A percentile compares a stretch with the other conserved stretches of the same genome.
phyloP scores from a whole-genome alignment of 2,329 filamentous ascomycete genomes.

The Metarhizium guizhouense region DNA sequence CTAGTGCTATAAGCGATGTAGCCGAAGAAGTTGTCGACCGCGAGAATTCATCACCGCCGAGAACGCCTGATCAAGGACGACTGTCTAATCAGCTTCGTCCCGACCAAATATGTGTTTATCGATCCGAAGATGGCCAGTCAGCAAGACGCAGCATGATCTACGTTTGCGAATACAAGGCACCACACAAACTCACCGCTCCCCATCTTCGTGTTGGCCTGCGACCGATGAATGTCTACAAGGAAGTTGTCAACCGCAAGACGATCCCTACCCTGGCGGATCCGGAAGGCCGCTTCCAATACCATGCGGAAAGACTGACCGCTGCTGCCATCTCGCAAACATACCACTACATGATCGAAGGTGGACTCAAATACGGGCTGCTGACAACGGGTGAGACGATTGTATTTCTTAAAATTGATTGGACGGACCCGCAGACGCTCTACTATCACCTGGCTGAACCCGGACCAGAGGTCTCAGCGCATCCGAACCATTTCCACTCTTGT shows the following conservation, averaged over 20 bases:
- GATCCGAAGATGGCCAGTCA: slow-evolving; percentile 7
- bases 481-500: too few relatives aligned
- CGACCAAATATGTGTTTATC: slow-evolving; percentile 21
- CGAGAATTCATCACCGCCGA: too few relatives aligned
- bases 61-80: too few relatives aligned
- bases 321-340: too few relatives aligned
- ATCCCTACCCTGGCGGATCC: slow-evolving; percentile 15
- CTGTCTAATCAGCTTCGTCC: slow-evolving; percentile 17
- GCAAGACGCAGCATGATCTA: slow-evolving; percentile 15
- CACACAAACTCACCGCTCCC: slow-evolving; percentile 33
- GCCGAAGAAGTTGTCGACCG: background rate
- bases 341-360: too few relatives aligned
- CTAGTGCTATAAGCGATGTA: background rate
- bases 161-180: slow-evolving; percentile 36
- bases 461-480: too few relatives aligned
- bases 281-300: slow-evolving; percentile 24
- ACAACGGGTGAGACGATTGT: too few relatives aligned
- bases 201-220: slow-evolving; percentile 33
- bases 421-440: too few relatives aligned
- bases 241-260: slow-evolving; percentile 21
- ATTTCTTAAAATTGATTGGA: too few relatives aligned
- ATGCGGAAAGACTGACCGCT: too few relatives aligned
- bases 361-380: too few relatives aligned
- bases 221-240: slow-evolving; percentile 31
- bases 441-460: too few relatives aligned